phyloP scores from a whole-genome alignment of 2,329 filamentous ascomycete genomes.

The Penicillium hordei region DNA sequence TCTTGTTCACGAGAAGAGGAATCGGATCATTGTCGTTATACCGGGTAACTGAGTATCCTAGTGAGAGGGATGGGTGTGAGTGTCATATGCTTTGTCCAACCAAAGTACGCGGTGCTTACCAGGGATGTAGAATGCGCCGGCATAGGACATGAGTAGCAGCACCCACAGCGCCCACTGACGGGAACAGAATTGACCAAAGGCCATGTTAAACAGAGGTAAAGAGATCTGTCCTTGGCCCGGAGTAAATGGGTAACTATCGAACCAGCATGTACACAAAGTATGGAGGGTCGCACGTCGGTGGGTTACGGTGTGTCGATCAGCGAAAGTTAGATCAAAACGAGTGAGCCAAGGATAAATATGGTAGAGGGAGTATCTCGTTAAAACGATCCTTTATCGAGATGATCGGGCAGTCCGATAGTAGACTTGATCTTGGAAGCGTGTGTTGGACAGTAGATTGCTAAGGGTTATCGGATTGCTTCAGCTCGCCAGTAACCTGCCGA shows the following conservation, averaged over 20 bases:
- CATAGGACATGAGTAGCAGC: constrained; percentile 44
- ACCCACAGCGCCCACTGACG: constrained; percentile 25
- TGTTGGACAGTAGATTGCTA: background rate
- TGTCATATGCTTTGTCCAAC: background rate
- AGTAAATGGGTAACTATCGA: constrained; percentile 11
- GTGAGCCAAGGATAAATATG: background rate
- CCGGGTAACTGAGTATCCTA: constrained; percentile 79
- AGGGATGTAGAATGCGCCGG: constrained; percentile 78
- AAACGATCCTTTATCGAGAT: background rate
- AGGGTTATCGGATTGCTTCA: constrained; percentile 1
- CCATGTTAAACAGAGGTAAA: constrained; percentile 17
- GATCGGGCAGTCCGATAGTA: constrained; percentile 3
- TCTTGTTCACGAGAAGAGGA: constrained; percentile 86
- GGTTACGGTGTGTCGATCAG: background rate
- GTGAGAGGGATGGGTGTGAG: constrained; percentile 12
- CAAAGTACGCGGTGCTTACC: constrained; percentile 53
- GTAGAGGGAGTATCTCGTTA: background rate
- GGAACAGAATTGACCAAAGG: constrained; percentile 13
- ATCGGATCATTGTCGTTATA: constrained; percentile 75
- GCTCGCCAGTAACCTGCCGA: background rate
- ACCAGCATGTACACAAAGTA: constrained; percentile 12
- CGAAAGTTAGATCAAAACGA: background rate
- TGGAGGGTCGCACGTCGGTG: background rate
- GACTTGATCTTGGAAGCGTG: constrained; percentile 4
- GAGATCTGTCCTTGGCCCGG: constrained; percentile 7